Conservation (phyloP, 352 stramenopile genomes). For the Detonula confervacea region DNA sequence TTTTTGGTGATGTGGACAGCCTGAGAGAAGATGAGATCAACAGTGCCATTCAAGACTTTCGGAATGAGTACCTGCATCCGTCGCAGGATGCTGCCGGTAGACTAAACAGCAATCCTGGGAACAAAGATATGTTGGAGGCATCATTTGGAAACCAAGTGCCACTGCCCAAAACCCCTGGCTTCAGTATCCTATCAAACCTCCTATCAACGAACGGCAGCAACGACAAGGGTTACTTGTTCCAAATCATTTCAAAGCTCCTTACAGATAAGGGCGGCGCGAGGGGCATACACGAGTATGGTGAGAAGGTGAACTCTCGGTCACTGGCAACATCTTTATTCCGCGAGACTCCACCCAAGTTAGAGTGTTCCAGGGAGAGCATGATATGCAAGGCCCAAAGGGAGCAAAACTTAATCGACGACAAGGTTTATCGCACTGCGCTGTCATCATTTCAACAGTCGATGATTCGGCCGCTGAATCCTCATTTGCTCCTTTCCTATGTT, state of each 20-base stretch:
- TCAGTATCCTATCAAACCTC: constrained; percentile 66
- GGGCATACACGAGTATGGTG: constrained; percentile 27
- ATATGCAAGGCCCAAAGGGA: constrained; percentile 17
- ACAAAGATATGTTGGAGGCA: constrained; percentile 38
- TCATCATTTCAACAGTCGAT: constrained; percentile 44
- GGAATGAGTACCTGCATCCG: constrained; percentile 27
- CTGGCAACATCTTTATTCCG: constrained; percentile 53
- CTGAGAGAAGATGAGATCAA: constrained; percentile 38
- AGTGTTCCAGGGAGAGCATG: constrained; percentile 10
- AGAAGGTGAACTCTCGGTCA: constrained; percentile 37
- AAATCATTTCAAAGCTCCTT: constrained; percentile 51
- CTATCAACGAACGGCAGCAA: no score
- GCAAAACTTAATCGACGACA: constrained; percentile 30
- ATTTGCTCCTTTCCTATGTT: constrained; percentile 38
- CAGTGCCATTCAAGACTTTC: constrained; percentile 44
- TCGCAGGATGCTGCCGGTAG: constrained; percentile 17
- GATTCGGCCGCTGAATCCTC: constrained; percentile 44
- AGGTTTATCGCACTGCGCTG: constrained; percentile 25
- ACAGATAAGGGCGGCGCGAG: constrained; percentile 22
- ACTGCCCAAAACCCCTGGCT: constrained; percentile 72
- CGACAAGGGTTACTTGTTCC: constrained; percentile 37
- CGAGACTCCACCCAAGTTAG: constrained; percentile 47
- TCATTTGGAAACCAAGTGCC: constrained; percentile 45
- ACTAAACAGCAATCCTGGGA: not conserved
- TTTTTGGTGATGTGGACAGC: constrained; percentile 38